phyloP scores from a whole-genome alignment of 2,329 filamentous ascomycete species.

The Aspergillus pseudoviridinutans region DNA sequence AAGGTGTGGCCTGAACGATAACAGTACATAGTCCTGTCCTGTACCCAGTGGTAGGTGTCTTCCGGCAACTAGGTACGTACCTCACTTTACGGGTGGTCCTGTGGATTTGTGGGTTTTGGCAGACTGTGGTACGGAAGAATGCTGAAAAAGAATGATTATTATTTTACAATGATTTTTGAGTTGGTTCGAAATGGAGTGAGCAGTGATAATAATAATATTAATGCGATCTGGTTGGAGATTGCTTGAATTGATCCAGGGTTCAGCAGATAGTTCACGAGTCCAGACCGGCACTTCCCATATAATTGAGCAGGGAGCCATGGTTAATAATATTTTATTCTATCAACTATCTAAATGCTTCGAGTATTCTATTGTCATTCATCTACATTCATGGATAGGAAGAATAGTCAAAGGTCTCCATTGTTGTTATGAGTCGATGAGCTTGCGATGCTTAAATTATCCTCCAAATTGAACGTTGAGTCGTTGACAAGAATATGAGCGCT shows the following conservation, averaged over 20 bases:
- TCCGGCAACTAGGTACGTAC: not conserved
- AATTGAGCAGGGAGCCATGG: not conserved
- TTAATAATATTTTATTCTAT: not conserved
- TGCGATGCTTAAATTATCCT: not conserved
- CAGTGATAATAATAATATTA: not conserved
- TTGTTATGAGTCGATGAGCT: not conserved
- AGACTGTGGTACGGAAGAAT: not conserved
- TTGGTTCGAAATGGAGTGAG: not conserved
- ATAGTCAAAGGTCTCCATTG: not conserved
- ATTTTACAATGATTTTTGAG: not conserved
- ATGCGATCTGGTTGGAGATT: not conserved
- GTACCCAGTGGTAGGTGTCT: not conserved
- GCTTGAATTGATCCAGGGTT: not conserved
- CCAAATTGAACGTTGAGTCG: not conserved
- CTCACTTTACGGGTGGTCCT: not conserved
- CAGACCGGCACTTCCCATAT: not conserved
- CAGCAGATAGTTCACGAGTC: not conserved
- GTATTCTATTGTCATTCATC: not conserved
- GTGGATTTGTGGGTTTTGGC: not conserved
- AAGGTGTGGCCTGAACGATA: not conserved
- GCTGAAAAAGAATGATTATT: not conserved
- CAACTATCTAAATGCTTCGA: not conserved
- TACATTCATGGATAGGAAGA: not conserved
- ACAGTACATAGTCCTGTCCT: not conserved
- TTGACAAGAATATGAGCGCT: not conserved